These are phyloP conservation scores for Condylostoma magnum DNA, from an alignment of 169 alveolate species.

Conservation along the genomic window DNA sequence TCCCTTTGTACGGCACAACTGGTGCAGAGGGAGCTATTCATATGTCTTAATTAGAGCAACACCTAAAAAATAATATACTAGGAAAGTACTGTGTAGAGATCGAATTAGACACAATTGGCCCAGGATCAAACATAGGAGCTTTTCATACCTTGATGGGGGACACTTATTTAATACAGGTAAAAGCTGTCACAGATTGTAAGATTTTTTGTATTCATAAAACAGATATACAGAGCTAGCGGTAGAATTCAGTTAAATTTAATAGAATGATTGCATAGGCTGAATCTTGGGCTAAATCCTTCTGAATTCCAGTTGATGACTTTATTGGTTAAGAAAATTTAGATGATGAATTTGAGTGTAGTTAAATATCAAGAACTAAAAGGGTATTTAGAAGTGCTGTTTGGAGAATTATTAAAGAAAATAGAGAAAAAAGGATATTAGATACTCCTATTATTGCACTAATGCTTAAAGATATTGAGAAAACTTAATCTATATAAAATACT, in stretches of 20 bases:
- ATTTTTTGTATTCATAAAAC: background rate
- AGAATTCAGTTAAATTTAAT: background rate
- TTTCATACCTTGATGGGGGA: background rate
- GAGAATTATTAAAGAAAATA: background rate
- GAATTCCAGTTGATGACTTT: background rate
- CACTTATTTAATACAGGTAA: background rate
- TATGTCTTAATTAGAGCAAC: background rate
- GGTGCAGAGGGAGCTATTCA: background rate
- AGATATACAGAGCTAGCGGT: background rate
- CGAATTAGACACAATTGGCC: background rate
- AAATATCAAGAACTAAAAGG: background rate
- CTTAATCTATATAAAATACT: no score
- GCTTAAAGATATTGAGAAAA: no score
- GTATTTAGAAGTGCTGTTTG: background rate
- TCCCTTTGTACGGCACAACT: background rate
- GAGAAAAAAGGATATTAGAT: background rate
- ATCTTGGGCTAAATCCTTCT: background rate
- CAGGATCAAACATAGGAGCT: background rate
- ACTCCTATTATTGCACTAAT: background rate
- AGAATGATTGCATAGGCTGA: background rate
- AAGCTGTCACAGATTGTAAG: background rate
- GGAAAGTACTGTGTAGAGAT: background rate
- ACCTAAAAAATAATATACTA: background rate
- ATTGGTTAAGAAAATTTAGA: background rate
- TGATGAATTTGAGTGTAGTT: background rate